Evolutionary conservation across 75 land plant genomes (phyloP), one percentile per base, ranked within the genome.

Genomic region (Selaginella moellendorffii): DNA sequence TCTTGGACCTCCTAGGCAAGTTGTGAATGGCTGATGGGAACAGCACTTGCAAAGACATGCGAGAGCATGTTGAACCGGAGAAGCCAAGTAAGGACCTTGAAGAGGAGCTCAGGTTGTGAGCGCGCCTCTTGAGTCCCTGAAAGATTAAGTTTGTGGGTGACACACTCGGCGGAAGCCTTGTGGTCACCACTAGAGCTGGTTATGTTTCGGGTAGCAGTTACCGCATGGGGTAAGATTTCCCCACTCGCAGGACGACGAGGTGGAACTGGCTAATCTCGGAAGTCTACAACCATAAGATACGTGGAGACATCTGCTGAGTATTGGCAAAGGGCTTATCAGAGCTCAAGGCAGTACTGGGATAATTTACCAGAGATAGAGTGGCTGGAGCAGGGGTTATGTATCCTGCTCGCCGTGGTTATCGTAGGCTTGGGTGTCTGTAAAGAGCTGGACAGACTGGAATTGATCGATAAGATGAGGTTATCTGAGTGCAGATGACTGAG

Each of bases 401-500:
- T 36, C 46, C 46, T 36, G 46, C 46, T 36, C 46, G 14, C 46
- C 46, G 10, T 36, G 46, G 46, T 36, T 36, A 36, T 14, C 46
- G 46, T 36, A 36, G 46, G 46, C 46, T 36, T 36, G 46, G 46
- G 46, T 36, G 46, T 36, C 46, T 36, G 46, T 36, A 36, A 36
- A 36, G n/a, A 36, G 46, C 46, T 36, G 46, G 46, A 36, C 46
- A 36, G 5, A 36, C 14, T 14, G 46, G 46, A 36, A 36, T 36
- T 36, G 14, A 36, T 36, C 46, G 46, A 36, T n/a, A n/a, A n/a
- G n/a, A n/a, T n/a, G n/a, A n/a, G 10, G 46, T 36, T 5, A 36
- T 36, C 46, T 36, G 46, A 14, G 14, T 36, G 5, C 46, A 36
- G 46, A 36, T 36, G 46, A 36, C 46, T 36, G 46, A 36, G 46